Conservation (phyloP, 1,284 basidiomycete genomes). For the Ganoderma lingzhi region DNA sequence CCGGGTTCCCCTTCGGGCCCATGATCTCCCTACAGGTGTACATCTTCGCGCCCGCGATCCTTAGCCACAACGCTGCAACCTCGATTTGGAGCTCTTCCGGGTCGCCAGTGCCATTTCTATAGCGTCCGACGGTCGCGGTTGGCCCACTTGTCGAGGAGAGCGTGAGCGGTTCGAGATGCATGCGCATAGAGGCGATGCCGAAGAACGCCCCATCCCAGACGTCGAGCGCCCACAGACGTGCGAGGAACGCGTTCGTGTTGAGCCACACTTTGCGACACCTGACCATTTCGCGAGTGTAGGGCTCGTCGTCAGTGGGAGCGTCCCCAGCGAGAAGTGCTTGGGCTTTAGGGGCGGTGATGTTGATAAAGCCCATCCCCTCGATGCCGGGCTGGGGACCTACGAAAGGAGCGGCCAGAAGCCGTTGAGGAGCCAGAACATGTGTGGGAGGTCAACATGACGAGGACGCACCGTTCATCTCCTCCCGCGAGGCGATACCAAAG, state of each 20-base stretch:
- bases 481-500: slow-evolving; percentile 20
- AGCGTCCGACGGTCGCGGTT: background rate
- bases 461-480: slow-evolving; percentile 24
- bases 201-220: slow-evolving; percentile 23
- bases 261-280: slow-evolving; percentile 22
- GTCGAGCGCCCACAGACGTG: slow-evolving; percentile 22
- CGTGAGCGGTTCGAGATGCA: slow-evolving; percentile 24
- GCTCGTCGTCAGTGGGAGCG: slow-evolving; percentile 4
- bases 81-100: slow-evolving; percentile 23
- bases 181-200: slow-evolving; percentile 21
- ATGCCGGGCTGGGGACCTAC: slow-evolving; percentile 3
- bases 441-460: background rate
- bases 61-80: slow-evolving; percentile 19
- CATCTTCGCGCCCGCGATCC: slow-evolving; percentile 23
- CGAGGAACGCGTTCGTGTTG: slow-evolving; percentile 25
- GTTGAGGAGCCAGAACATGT: background rate
- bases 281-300: slow-evolving; percentile 1
- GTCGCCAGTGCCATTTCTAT: background rate
- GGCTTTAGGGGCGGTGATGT: background rate
- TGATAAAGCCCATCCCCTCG: background rate
- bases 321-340: slow-evolving; percentile 18
- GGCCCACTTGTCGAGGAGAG: slow-evolving; percentile 8
- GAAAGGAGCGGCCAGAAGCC: too few relatives aligned
- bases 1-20: slow-evolving; percentile 24
- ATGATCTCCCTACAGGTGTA: slow-evolving; percentile 20